Conservation (phyloP, 1,284 basidiomycete species). For the Cutaneotrichosporon curvatum region DNA sequence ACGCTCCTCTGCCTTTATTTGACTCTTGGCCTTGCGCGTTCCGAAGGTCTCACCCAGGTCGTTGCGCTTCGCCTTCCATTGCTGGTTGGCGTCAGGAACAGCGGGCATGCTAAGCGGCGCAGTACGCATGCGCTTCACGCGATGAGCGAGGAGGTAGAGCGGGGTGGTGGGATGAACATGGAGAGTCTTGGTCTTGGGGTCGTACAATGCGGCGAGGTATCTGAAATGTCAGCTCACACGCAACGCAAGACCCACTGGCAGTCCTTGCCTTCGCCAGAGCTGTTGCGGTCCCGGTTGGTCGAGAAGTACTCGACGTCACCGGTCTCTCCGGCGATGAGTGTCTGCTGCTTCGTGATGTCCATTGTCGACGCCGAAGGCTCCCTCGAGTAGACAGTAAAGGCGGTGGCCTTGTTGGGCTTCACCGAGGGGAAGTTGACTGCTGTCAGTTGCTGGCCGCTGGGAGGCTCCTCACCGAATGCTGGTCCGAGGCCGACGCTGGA, state of each 20-base stretch:
- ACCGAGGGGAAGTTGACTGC: constrained; percentile 70
- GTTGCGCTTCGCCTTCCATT: constrained; percentile 60
- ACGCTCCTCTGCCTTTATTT: constrained; percentile 72
- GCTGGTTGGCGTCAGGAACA: constrained; percentile 47
- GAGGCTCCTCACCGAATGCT: constrained; percentile 57
- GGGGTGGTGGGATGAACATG: constrained; percentile 59
- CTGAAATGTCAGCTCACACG: constrained; percentile 13
- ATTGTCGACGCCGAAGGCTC: constrained; percentile 36
- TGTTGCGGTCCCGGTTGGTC: constrained; percentile 47
- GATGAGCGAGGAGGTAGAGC: constrained; percentile 65
- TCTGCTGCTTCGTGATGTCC: constrained; percentile 50
- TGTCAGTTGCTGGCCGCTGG: neutral
- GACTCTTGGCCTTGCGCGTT: constrained; percentile 81
- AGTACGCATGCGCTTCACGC: constrained; percentile 69
- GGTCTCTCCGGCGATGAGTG: constrained; percentile 63
- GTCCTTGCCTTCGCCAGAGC: constrained; percentile 51
- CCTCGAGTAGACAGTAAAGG: constrained; percentile 60
- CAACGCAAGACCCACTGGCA: constrained; percentile 50
- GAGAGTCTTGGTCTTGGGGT: constrained; percentile 63
- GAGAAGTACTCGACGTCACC: constrained; percentile 59
- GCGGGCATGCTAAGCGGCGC: constrained; percentile 26
- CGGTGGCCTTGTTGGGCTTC: constrained; percentile 54
- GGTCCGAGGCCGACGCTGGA: constrained; percentile 53
- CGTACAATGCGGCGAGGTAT: constrained; percentile 49
- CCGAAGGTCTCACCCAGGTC: constrained; percentile 85